Base-by-base conservation (phyloP, 139 green algal species). In the Micractinium conductrix region DNA sequence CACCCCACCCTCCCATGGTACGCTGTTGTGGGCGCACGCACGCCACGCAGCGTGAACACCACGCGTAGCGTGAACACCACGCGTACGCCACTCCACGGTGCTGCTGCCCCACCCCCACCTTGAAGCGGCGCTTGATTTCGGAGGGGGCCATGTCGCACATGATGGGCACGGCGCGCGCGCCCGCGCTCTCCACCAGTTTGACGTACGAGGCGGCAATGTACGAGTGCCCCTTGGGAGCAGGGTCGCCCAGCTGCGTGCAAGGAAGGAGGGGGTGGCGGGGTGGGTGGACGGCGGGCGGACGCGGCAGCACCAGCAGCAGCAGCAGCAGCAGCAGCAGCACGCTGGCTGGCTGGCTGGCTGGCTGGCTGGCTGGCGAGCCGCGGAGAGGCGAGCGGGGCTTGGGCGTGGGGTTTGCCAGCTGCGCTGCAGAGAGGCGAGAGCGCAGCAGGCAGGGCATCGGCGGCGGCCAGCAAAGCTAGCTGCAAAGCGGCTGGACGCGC, bases 181-280 rank as follows among this genome's bases (percentile, higher is more conserved):
- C 94, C 24, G 94, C 94, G 67, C 88, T 88, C 88, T 97, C 90
- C 0, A 95, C 81, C 79, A 95, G 95, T 45, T 96, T 96, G 24
- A 97, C 81, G 73, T 97, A 97, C 0, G 92, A 95, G 9, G 90
- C 90, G 9, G 94, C 94, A n/a, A 97, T 96, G 90, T 97, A 97
- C 19, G 89, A 93, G 69, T 87, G 80, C 43, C 87, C 90, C 33
- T 93, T 65, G 38, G 92, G 90, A 12, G 92, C 91, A n/a, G 93
- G 93, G 24, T 82, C 67, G 6, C 92, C 93, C 43, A 90, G 83
- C 91, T 94, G 91, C 84, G 79, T 17, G 16, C 30, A 55, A 33
- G 44, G 3, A 37, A 21, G 35, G 38, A 35, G 38, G 40, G 42
- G 45, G 44, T 30, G 65, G 65, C 43, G 28, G 42, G 43, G n/a